These are phyloP conservation scores for Metarhizium brunneum DNA, from an alignment of 2,329 filamentous ascomycete genomes.

Conservation along the genomic window DNA sequence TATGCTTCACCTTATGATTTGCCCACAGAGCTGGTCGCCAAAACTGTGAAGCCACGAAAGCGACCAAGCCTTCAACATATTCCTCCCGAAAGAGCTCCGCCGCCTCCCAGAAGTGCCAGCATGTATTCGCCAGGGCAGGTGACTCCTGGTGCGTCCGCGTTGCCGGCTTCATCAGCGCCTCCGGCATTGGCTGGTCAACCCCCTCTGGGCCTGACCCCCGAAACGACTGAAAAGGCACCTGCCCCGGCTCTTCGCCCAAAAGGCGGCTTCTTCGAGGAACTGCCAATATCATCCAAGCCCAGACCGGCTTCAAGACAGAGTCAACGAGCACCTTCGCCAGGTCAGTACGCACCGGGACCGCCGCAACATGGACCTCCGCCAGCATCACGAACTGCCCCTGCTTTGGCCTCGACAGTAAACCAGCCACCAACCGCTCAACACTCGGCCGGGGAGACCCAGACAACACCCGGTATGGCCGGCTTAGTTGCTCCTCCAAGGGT, in stretches of 20 bases:
- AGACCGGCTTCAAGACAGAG: constrained; percentile 50
- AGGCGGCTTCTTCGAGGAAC: constrained; percentile 67
- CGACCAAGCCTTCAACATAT: constrained; percentile 49
- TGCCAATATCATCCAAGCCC: constrained; percentile 55
- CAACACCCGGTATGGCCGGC: constrained; percentile 21
- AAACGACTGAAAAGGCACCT: constrained; percentile 23
- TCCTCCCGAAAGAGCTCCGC: constrained; percentile 32
- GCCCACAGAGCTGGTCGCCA: constrained; percentile 64
- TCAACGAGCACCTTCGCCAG: constrained; percentile 32
- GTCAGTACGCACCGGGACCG: constrained; percentile 8
- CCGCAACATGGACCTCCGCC: constrained; percentile 13
- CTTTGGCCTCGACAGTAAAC: constrained; percentile 13
- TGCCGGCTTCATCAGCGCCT: constrained; percentile 11
- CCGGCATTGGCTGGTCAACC: constrained; percentile 13
- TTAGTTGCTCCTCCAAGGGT: constrained; percentile 44
- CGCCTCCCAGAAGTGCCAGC: constrained; percentile 55
- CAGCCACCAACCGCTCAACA: constrained; percentile 13
- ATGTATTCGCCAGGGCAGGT: constrained; percentile 28
- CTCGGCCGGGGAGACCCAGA: constrained; percentile 4
- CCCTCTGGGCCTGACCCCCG: constrained; percentile 23
- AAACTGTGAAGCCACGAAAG: constrained; percentile 55
- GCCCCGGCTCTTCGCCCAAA: constrained; percentile 29
- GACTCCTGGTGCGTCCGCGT: constrained; percentile 10
- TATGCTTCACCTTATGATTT: constrained; percentile 94
- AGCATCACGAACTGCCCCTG: constrained; percentile 11